A percentile compares a stretch with the other conserved stretches of the same genome.
Conservation (phyloP, 306 rosid genomes). For the Oemleria cerasiformis region DNA sequence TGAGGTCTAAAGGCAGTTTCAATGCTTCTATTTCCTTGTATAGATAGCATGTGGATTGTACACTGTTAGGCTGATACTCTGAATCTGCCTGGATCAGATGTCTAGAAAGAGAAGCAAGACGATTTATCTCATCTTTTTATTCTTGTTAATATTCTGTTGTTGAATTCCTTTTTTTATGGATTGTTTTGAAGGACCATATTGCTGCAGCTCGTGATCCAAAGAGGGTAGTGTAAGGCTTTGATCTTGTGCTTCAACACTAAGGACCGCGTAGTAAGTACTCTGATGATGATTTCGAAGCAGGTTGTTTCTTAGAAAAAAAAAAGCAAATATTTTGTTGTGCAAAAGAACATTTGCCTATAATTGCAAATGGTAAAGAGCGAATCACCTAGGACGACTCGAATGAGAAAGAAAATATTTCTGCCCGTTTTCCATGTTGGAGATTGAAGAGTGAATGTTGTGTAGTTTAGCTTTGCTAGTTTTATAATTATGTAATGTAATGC, state of each 20-base stretch:
- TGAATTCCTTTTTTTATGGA: not conserved
- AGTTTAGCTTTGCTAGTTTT: conserved; percentile 30
- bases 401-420: conserved; percentile 22
- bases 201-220: conserved; percentile 80
- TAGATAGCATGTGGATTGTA: not conserved
- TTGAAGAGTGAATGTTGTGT: conserved; percentile 37
- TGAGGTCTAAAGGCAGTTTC: conserved; percentile 10
- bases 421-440: conserved; percentile 17
- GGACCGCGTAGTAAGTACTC: conserved; percentile 19
- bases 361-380: conserved; percentile 27
- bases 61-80: not conserved
- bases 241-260: conserved; percentile 24
- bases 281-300: conserved; percentile 21
- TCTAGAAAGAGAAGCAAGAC: not conserved
- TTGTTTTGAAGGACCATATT: conserved; percentile 75
- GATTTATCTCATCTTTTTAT: too few species aligned
- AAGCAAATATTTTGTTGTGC: conserved; percentile 25
- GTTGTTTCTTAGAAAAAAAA: conserved; percentile 18
- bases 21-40: conserved; percentile 8
- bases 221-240: conserved; percentile 49
- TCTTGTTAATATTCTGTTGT: not conserved
- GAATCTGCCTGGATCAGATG: not conserved
- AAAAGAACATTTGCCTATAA: conserved; percentile 25
- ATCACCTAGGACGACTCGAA: conserved; percentile 23
- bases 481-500: conserved; percentile 29